These are phyloP conservation scores for Malus sylvestris DNA, from an alignment of 306 rosid genomes.

Conservation along the genomic window DNA sequence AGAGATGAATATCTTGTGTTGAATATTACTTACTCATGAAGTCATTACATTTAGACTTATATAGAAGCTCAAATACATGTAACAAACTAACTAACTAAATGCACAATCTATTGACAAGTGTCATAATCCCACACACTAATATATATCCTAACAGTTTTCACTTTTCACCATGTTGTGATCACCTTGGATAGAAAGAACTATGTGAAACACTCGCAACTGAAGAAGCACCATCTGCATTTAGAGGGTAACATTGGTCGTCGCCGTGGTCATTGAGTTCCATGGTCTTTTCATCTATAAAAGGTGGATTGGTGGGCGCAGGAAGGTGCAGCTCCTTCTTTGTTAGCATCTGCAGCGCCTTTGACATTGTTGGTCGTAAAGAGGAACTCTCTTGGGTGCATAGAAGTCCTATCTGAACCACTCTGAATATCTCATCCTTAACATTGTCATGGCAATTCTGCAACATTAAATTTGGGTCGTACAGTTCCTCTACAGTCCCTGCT, in stretches of 20 bases:
- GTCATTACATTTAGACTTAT: too few species aligned
- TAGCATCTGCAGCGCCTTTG: constrained; percentile 68
- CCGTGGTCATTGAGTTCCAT: constrained; percentile 64
- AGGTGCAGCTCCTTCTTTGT: constrained; percentile 52
- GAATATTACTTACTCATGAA: too few species aligned
- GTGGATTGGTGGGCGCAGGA: constrained; percentile 76
- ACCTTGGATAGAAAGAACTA: constrained; percentile 74
- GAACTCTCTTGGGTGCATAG: constrained; percentile 79
- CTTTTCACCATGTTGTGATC: constrained; percentile 7
- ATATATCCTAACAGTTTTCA: neutral
- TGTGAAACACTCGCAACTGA: constrained; percentile 63
- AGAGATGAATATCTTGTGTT: too few species aligned
- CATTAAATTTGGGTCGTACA: constrained; percentile 64
- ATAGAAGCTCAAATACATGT: too few species aligned
- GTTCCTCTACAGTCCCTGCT: constrained; percentile 44
- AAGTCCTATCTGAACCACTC: constrained; percentile 80
- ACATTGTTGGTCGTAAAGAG: constrained; percentile 69
- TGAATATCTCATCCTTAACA: constrained; percentile 37
- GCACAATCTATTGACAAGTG: too few species aligned
- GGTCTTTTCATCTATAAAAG: constrained; percentile 75
- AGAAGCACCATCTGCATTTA: constrained; percentile 24
- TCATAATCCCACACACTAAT: too few species aligned
- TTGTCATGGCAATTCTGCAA: constrained; percentile 30
- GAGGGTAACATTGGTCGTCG: constrained; percentile 36
- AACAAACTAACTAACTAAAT: too few species aligned